Percentiles rank a stretch among this genome's conserved stretches.
Conservation (phyloP, 1,284 basidiomycete species). For the Caloboletus firmus region DNA sequence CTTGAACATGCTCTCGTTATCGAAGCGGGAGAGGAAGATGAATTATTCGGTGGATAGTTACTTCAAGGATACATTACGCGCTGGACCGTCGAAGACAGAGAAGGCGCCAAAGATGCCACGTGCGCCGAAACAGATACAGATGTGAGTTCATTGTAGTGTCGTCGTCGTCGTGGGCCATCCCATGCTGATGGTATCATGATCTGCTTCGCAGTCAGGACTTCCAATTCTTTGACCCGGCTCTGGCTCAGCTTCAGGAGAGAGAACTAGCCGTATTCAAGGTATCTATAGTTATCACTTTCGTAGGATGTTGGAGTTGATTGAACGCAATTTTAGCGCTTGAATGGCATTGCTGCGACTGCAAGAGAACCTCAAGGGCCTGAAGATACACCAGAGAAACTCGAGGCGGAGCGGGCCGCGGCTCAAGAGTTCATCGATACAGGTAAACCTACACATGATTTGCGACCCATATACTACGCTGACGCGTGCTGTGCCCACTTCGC, state of each 20-base stretch:
- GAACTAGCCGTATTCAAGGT: conserved; percentile 85
- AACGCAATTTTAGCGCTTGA: conserved; percentile 48
- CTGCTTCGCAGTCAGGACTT: conserved; percentile 77
- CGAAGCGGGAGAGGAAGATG: conserved; percentile 93
- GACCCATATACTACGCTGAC: neutral
- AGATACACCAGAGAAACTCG: conserved; percentile 82
- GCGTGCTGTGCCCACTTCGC: neutral
- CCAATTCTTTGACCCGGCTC: conserved; percentile 90
- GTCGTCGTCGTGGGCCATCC: neutral
- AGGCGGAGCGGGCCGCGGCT: conserved; percentile 76
- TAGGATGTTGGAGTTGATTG: neutral
- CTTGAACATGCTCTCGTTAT: conserved; percentile 85
- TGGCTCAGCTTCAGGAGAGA: conserved; percentile 85
- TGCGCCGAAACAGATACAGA: conserved; percentile 86
- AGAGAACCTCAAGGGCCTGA: conserved; percentile 71
- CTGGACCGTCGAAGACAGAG: conserved; percentile 75
- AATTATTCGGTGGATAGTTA: conserved; percentile 96
- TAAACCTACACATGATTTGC: conserved; percentile 27
- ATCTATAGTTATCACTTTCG: neutral
- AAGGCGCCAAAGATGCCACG: conserved; percentile 83
- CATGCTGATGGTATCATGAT: neutral
- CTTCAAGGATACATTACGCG: conserved; percentile 91
- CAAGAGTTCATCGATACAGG: conserved; percentile 88
- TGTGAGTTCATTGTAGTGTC: conserved; percentile 49
- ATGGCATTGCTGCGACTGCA: conserved; percentile 72